Base-by-base conservation (phyloP, 805 yeast species). In the Monosporozyma yasuniensis region DNA sequence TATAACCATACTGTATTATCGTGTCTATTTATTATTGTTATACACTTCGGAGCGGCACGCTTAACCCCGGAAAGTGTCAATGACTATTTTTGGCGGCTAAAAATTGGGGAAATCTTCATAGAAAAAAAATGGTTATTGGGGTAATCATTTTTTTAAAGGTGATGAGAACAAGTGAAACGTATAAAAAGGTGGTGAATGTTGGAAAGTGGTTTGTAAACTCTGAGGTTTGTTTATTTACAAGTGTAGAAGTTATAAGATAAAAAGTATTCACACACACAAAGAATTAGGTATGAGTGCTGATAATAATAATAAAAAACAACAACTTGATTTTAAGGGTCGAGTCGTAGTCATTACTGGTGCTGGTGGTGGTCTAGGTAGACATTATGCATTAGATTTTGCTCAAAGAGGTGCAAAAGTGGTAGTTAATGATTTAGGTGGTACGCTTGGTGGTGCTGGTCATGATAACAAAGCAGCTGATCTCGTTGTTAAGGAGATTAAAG, bases 281-380 rank as follows among this genome's bases (percentile, higher is more conserved):
- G 7, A 25, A 25, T 4, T 8, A 25, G 8, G 23, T 22, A 28
- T 28, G 34, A 22, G 45, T 42, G 32, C 30, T 11, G 22, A 30
- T 11, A 14, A 18, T 16, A 39, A 14, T 11, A 42, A 30, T 11
- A 14, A 18, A 27, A 39, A 14, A 6, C 10, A 19, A 12, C 11
- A 39, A 11, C 25, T 39, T 19, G 27, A 39, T 21, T 87, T 83
- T 62, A 84, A 87, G 61, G 88, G 82, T 59, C 83, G 85, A 66
- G 97, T 91, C 42, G 97, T 91, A 32, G 81, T 91, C 51, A 81
- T 91, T 65, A 91, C 97, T 46, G 99, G 99, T 32, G 93, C 97
- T 45, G 99, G 99, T 56, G 98, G 97, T 58, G 99, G 98, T 18
- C 77, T 91, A 43, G 99, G 99, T 22, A 85, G 77, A 60, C 81